Evolutionary conservation across 768 basidiomycete genomes (phyloP), one percentile per base, ranked within the genome.

Genomic region (Russula virescens): DNA sequence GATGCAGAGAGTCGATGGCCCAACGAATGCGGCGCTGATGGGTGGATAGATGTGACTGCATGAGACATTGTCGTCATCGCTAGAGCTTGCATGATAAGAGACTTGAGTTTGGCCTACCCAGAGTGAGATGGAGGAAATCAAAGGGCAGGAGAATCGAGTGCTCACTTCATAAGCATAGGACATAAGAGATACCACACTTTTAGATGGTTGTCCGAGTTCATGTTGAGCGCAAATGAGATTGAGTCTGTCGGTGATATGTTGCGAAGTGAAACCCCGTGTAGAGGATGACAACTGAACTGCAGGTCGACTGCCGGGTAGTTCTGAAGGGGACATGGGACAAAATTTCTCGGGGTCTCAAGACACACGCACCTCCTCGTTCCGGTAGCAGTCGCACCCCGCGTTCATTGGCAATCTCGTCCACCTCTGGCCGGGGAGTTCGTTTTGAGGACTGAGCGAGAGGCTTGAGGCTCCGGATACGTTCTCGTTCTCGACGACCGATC

Each of bases 151-250:
- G 11, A 21, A 11, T 19, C 23, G 26, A 14, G 7, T 34, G 21
- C 76, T 11, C 63, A 88, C 89, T 78, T 93, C 89, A 68, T 85
- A 87, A 2, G 90, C 90, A 52, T 90, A 80, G 72, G 85, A 83
- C 79, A 91, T 81, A 2, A 92, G 77, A 3, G 84, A 78, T 14
- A 88, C 78, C 8, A 89, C 90, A 8, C 78, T 73, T 51, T 84
- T 83, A 5, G 82, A 77, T 0, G 90, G 88, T 19, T 79, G 73
- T 3, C 76, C 76, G 2, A 91, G 73, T 67, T 85, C 85, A 67
- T 91, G 84, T 68, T 93, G 90, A 1, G 88, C 87, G 45, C 85
- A 89, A 64, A 91, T 87, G 38, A 93, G 82, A 68, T 90, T 90
- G 63, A 91, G 83, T 59, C 89, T 81, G 67, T 93, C 90, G 8